Evolutionary conservation across 2,329 filamentous ascomycete species (phyloP), one percentile per base, ranked within the genome.

Genomic region (Tolypocladium amazonense): DNA sequence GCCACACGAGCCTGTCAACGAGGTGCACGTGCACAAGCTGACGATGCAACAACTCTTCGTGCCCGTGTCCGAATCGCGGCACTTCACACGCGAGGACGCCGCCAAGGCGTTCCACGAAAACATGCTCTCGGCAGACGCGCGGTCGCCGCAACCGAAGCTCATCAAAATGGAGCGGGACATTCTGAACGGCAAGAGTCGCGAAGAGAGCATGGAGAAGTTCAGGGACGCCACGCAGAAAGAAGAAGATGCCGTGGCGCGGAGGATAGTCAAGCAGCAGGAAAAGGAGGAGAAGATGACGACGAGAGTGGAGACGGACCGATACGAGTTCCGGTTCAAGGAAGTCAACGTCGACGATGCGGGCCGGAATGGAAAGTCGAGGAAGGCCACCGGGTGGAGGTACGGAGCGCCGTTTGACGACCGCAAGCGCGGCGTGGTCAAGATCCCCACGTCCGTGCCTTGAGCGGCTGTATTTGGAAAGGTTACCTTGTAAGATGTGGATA

Each of bases 1-100:
- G 23, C 73, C 77, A 0, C 82, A 84, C 66, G 83, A 88, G 72
- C 77, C 82, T 27, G 82, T 87, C 71, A 87, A 87, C 70, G 85
- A 87, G 70, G 74, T 88, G 25, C 79, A 84, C 65, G 78, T 85
- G n/a, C 85, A 87, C 72, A 77, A 77, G 56, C 75, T 79, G 66
- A 86, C 85, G 9, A 79, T 79, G 73, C 81, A 85, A 70, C 85
- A 88, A 72, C 75, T 88, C n/a, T 88, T 86, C 67, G 76, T 83
- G 65, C 85, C 85, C 7, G 82, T 83, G 6, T 81, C 84, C 0
- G 85, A 88, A 69, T 87, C 85, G 45, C 77, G 83, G 57, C 75
- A 79, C 62, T 87, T 86, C 65, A 88, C 84, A 35, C 82, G 86
- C 65, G 79, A 79, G 64, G 85, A 88, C 67, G 86, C 87, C 38